Base-by-base conservation (phyloP, 257 asterid genomes). In the Solanum pimpinellifolium region DNA sequence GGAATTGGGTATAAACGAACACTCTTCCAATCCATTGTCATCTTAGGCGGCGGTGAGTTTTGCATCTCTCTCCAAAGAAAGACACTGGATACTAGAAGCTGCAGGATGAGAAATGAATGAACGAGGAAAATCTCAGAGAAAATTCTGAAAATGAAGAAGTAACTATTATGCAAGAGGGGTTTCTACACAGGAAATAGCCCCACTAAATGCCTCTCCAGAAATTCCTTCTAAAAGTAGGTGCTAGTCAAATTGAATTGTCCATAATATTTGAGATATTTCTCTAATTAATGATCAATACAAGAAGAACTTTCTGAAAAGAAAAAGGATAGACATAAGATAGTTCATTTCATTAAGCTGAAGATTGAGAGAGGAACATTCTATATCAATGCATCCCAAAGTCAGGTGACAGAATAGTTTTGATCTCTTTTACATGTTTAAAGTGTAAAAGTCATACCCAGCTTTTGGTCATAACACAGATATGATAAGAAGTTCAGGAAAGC, bases 1-100 rank as follows among this genome's bases (percentile, higher is more conserved):
- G 99, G 99, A 85, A 97, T 96, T 0, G 97, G 99, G 87, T 90
- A 96, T 83, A 97, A 86, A 9, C 98, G 93, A 72, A 97, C 88
- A 86, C 92, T 95, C 90, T 86, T 92, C 99, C 99, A 96, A 5
- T 96, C 98, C 1, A 95, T 97, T 0, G 99, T 94, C 94, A 97
- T 95, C 93, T 94, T 95, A 52, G 99, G 99, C 86, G 96, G 89
- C 85, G 97, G 91, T 20, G 92, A 91, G 62, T 89, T 91, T 91
- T 90, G 89, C 87, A 92, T 89, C 85, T 96, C 98, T 91, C 97
- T 93, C 98, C 98, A 97, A 37, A 97, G 96, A 87, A 97, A 90
- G 83, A 92, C 46, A 92, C 95, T 87, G 49, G 99, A 97, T 47
- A 97, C 96, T 84, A 93, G 87, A 86, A 97, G 98, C 99, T 96